Percentiles rank a stretch among this genome's conserved stretches.
These are phyloP conservation scores for Cynanchum wilfordii DNA, from an alignment of 257 asterid genomes.

Conservation along the genomic window DNA sequence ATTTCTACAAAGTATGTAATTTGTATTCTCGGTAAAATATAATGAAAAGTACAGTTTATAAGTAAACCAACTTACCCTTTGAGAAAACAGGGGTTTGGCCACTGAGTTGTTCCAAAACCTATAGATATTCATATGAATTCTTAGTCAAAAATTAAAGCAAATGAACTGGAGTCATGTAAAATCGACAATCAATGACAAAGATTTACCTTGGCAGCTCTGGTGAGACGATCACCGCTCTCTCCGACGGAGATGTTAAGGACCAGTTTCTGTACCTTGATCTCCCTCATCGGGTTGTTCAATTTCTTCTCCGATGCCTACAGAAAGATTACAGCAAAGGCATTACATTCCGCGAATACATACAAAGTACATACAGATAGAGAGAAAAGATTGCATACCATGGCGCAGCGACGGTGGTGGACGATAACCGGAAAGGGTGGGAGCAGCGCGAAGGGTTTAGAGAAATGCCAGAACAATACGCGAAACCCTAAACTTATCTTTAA, in stretches of 20 bases:
- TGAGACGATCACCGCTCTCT: conserved; percentile 65
- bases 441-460: background rate
- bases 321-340: background rate
- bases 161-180: background rate
- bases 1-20: background rate
- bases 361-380: background rate
- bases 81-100: conserved; percentile 60
- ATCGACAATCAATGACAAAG: background rate
- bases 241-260: conserved; percentile 68
- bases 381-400: conserved; percentile 8
- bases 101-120: conserved; percentile 61
- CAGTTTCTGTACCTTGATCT: conserved; percentile 62
- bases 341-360: background rate
- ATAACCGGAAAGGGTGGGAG: background rate
- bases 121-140: background rate
- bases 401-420: background rate
- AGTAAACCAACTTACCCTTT: conserved; percentile 31
- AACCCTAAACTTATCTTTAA: background rate
- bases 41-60: background rate
- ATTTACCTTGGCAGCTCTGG: conserved; percentile 50
- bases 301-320: conserved; percentile 59
- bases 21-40: background rate
- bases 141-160: background rate
- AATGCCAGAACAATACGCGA: background rate
- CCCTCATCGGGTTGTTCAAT: conserved; percentile 54